These are phyloP conservation scores for Penicillium freii DNA, from an alignment of 2,329 filamentous ascomycete species.

Conservation along the genomic window DNA sequence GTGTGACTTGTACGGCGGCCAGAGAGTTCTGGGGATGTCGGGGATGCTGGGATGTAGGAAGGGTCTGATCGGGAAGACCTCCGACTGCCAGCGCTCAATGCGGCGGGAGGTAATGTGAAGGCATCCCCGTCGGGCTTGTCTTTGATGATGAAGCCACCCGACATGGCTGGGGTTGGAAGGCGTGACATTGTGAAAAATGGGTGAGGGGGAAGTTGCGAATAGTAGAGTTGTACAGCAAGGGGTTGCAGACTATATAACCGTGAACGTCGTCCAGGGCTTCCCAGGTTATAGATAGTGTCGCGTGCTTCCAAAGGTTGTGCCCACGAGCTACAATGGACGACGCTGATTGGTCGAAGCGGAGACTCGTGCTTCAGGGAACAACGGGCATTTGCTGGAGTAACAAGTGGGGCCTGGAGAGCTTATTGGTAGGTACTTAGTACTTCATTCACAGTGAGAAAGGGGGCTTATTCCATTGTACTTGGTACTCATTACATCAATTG, in stretches of 20 bases:
- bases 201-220: background rate
- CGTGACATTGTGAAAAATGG: slow-evolving; percentile 31
- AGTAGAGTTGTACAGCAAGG: slow-evolving; percentile 2
- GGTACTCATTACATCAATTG: background rate
- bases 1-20: slow-evolving; percentile 21
- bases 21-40: slow-evolving; percentile 33
- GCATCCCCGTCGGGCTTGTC: slow-evolving; percentile 36
- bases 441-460: background rate
- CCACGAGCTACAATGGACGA: slow-evolving; percentile 29
- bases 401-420: slow-evolving; percentile 21
- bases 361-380: slow-evolving; percentile 24
- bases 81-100: slow-evolving; percentile 30
- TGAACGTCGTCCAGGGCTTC: background rate
- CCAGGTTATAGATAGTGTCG: slow-evolving; percentile 29
- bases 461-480: background rate
- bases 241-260: slow-evolving; percentile 16
- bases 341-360: slow-evolving; percentile 28
- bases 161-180: slow-evolving; percentile 41
- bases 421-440: slow-evolving; percentile 15
- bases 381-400: slow-evolving; percentile 29
- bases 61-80: slow-evolving; percentile 33
- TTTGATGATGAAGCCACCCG: slow-evolving; percentile 39
- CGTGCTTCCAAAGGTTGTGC: slow-evolving; percentile 31
- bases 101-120: slow-evolving; percentile 40
- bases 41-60: slow-evolving; percentile 33